phyloP scores from a whole-genome alignment of 208 protist genomes.

The Crithidia bombi region DNA sequence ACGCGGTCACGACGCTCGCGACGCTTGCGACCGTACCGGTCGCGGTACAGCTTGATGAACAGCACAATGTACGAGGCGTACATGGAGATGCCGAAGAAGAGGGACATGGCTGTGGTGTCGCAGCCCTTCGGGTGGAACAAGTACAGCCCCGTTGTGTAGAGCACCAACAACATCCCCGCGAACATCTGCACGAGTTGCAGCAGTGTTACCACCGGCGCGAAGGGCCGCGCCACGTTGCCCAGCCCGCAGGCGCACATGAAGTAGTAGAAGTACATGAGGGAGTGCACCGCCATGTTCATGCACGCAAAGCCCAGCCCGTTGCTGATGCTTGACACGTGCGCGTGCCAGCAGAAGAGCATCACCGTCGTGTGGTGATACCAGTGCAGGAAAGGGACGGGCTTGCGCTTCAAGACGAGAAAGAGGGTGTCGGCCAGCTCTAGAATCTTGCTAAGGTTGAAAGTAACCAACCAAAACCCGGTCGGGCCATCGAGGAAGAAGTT shows the following conservation, averaged over 20 bases:
- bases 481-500: conserved; percentile 52
- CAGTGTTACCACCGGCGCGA: conserved; percentile 85
- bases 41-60: conserved; percentile 81
- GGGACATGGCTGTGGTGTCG: conserved; percentile 34
- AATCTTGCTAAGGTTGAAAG: conserved; percentile 86
- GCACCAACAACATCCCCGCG: conserved; percentile 38
- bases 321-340: conserved; percentile 54
- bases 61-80: conserved; percentile 90
- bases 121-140: conserved; percentile 46
- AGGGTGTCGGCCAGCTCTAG: conserved; percentile 87
- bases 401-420: conserved; percentile 79
- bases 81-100: conserved; percentile 81
- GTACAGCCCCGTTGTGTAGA: conserved; percentile 43
- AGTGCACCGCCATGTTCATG: conserved; percentile 95
- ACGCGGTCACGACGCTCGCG: conserved; percentile 11
- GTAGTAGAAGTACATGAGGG: conserved; percentile 97
- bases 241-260: conserved; percentile 67
- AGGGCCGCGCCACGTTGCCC: conserved; percentile 57
- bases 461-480: conserved; percentile 61
- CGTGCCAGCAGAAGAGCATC: conserved; percentile 90
- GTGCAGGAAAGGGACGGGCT: conserved; percentile 83
- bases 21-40: conserved; percentile 42
- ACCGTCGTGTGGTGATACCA: conserved; percentile 95
- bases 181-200: conserved; percentile 93
- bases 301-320: conserved; percentile 77